Conservation (phyloP, 257 asterid species). For the Fraxinus pennsylvanica region DNA sequence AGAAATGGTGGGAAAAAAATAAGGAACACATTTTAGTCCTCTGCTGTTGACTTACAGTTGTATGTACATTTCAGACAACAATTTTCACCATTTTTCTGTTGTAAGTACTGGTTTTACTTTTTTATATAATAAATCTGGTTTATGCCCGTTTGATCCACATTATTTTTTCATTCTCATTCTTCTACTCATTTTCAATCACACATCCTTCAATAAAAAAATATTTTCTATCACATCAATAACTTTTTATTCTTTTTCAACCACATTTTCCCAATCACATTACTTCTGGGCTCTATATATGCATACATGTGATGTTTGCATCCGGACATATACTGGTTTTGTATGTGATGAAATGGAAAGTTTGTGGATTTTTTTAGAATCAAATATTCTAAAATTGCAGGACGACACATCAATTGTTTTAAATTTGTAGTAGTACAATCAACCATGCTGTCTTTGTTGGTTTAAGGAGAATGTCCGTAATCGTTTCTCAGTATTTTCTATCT, state of each 20-base stretch:
- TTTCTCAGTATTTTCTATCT: not conserved
- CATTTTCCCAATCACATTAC: too few species aligned
- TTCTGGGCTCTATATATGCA: not conserved
- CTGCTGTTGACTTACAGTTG: not conserved
- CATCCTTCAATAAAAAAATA: too few species aligned
- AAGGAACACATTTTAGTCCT: not conserved
- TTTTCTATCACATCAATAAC: too few species aligned
- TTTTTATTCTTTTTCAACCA: too few species aligned
- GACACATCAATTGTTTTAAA: not conserved
- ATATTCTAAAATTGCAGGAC: not conserved
- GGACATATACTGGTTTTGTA: not conserved
- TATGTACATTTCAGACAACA: not conserved
- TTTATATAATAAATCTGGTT: not conserved
- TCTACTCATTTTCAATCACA: too few species aligned
- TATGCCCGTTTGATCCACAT: too few species aligned
- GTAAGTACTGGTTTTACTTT: not conserved
- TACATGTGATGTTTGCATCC: not conserved
- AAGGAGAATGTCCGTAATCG: not conserved
- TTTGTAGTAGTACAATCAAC: not conserved
- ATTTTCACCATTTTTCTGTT: not conserved
- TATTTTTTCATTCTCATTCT: too few species aligned
- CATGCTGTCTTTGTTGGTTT: not conserved
- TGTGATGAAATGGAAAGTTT: not conserved
- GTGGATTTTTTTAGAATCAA: not conserved
- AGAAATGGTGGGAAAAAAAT: not conserved